These are phyloP conservation scores for Ustilago vetiveriae DNA, from an alignment of 1,284 basidiomycete genomes.

Conservation along the genomic window DNA sequence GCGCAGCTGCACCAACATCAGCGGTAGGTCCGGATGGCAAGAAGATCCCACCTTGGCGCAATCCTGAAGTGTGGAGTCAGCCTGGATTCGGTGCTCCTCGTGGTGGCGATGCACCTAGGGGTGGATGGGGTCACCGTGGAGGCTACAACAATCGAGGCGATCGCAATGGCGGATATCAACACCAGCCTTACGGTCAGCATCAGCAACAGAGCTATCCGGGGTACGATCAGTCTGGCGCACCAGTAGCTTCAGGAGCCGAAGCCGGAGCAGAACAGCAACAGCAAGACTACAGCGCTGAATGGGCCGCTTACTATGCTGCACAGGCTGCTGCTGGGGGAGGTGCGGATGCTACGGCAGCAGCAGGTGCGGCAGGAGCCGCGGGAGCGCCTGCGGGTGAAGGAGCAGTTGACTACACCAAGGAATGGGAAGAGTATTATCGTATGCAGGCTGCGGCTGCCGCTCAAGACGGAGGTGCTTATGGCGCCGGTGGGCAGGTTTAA, in stretches of 20 bases:
- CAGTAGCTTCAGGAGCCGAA: neutral
- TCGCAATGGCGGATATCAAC: too few species aligned
- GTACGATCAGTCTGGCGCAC: constrained; percentile 11
- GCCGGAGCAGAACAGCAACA: constrained; percentile 25
- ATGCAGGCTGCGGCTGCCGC: constrained; percentile 51
- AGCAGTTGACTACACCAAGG: constrained; percentile 60
- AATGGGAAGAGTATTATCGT: constrained; percentile 64
- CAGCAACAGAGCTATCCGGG: constrained; percentile 11
- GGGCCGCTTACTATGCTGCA: constrained; percentile 64
- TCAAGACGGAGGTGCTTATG: constrained; percentile 30
- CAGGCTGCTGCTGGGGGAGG: constrained; percentile 39
- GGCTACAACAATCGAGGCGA: constrained; percentile 35
- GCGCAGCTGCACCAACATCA: constrained; percentile 9
- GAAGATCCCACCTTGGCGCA: constrained; percentile 66
- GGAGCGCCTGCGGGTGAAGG: constrained; percentile 11
- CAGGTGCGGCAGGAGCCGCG: constrained; percentile 13
- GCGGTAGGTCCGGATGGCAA: constrained; percentile 57
- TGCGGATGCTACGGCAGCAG: constrained; percentile 4
- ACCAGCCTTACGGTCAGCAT: constrained; percentile 1
- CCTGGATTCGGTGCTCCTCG: constrained; percentile 45
- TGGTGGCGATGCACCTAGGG: constrained; percentile 21
- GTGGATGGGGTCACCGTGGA: constrained; percentile 22
- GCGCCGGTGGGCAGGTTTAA: constrained; percentile 1
- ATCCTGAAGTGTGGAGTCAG: constrained; percentile 62
- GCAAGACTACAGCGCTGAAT: constrained; percentile 63